Evolutionary conservation across 2,329 filamentous ascomycete genomes (phyloP).

Genomic region (Fusarium irregulare): DNA sequence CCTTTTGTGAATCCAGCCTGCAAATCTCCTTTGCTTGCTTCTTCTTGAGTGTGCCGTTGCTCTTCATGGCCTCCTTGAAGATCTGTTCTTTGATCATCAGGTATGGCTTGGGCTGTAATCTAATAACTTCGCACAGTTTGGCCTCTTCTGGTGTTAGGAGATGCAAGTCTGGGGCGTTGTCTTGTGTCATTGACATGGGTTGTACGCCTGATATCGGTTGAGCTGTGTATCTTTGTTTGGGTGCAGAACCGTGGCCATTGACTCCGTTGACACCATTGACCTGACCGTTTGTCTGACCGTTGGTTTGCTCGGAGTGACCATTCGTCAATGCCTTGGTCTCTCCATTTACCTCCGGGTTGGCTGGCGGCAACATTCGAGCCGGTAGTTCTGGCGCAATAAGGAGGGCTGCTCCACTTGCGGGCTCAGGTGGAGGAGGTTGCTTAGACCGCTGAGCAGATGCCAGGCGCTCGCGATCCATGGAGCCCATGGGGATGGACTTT

Average conservation of each 20-base stretch:
- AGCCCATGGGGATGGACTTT: constrained; percentile 76
- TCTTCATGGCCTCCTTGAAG: constrained; percentile 90
- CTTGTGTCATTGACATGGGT: constrained; percentile 76
- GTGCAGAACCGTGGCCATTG: constrained; percentile 53
- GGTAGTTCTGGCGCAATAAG: constrained; percentile 84
- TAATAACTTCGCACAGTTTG: constrained; percentile 85
- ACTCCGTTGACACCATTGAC: constrained; percentile 56
- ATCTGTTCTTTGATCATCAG: constrained; percentile 93
- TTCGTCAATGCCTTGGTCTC: constrained; percentile 67
- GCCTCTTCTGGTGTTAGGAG: constrained; percentile 85
- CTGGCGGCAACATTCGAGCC: constrained; percentile 61
- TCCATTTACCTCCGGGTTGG: constrained; percentile 55
- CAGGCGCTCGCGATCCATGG: constrained; percentile 83
- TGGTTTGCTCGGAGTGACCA: constrained; percentile 61
- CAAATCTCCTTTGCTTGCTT: constrained; percentile 92
- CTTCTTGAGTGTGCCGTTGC: constrained; percentile 89
- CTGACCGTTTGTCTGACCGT: constrained; percentile 59
- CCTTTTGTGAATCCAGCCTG: constrained; percentile 84
- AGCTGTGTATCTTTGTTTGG: constrained; percentile 63
- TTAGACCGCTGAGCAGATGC: constrained; percentile 77
- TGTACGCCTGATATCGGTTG: constrained; percentile 70
- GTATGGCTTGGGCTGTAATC: constrained; percentile 93
- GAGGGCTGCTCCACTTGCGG: constrained; percentile 78
- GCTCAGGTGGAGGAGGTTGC: constrained; percentile 74
- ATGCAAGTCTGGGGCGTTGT: constrained; percentile 84